A percentile compares a stretch with the other conserved stretches of the same genome.
Conservation (phyloP, 78 protist species). For the Dictyostelium firmibasis region DNA sequence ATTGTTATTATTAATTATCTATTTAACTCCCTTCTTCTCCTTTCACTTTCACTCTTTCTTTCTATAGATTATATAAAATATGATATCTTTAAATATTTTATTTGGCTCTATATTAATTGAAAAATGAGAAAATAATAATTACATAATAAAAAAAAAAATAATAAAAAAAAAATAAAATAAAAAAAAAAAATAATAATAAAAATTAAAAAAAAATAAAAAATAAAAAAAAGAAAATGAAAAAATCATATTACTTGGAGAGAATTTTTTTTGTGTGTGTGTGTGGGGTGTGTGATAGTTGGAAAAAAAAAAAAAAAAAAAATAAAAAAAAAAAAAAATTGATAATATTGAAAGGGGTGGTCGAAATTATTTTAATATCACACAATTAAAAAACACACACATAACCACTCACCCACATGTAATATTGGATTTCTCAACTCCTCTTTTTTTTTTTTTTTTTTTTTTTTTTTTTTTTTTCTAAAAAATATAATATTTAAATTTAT, state of each 20-base stretch:
- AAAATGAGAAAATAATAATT: not conserved
- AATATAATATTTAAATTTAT: too few relatives aligned
- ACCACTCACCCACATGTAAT: not conserved
- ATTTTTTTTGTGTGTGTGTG: not conserved
- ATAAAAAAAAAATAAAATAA: too few relatives aligned
- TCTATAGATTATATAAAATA: too few relatives aligned
- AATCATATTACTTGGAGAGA: not conserved
- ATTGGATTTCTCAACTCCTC: not conserved
- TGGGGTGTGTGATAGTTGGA: not conserved
- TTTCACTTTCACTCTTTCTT: too few relatives aligned
- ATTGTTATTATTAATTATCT: too few relatives aligned
- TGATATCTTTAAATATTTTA: not conserved
- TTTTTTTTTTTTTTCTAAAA: too few relatives aligned
- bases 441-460: too few relatives aligned
- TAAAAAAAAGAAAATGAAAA: too few relatives aligned
- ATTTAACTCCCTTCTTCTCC: not conserved
- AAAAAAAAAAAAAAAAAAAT: too few relatives aligned
- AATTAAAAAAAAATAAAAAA: too few relatives aligned
- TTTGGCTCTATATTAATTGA: not conserved
- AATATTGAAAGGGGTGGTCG: not conserved
- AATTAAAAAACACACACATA: not conserved
- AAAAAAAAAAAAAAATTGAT: not conserved
- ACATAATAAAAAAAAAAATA: too few relatives aligned
- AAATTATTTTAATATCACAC: not conserved
- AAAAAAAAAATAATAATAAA: too few relatives aligned